phyloP scores from a whole-genome alignment of 768 basidiomycete species.

The Suillus plorans region DNA sequence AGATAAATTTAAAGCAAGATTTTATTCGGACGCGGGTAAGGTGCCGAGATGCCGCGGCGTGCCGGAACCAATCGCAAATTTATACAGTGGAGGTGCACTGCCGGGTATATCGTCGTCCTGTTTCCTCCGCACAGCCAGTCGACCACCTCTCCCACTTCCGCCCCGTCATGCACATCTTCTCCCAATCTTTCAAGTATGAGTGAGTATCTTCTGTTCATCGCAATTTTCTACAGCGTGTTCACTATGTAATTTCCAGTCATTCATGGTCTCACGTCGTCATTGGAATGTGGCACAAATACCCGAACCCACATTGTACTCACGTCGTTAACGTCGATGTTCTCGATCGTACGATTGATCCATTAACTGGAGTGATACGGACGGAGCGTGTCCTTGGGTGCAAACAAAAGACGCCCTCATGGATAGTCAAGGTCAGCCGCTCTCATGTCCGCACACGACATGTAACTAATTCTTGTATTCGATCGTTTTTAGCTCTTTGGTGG shows the following conservation, averaged over 20 bases:
- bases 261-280: conserved; percentile 90
- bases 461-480: not conserved
- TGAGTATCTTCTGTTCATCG: conserved; percentile 39
- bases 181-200: conserved; percentile 83
- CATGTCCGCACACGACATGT: conserved; percentile 11
- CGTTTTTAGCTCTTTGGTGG: conserved; percentile 76
- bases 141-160: conserved; percentile 25
- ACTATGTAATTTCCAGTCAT: conserved; percentile 50
- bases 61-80: conserved; percentile 29
- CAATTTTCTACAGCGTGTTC: conserved; percentile 7
- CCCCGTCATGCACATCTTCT: conserved; percentile 78
- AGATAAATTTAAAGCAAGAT: not conserved
- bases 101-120: conserved; percentile 15
- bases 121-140: conserved; percentile 18
- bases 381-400: conserved; percentile 90
- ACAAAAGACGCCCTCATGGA: conserved; percentile 90
- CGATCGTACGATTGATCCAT: conserved; percentile 79
- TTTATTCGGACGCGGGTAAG: not conserved
- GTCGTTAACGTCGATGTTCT: conserved; percentile 86
- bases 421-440: conserved; percentile 73
- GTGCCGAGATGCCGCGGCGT: conserved; percentile 15
- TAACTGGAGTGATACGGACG: conserved; percentile 86
- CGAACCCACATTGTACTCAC: conserved; percentile 88
- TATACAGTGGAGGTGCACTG: conserved; percentile 4
- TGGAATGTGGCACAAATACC: conserved; percentile 96